Base-by-base conservation (phyloP, 2,329 filamentous ascomycete genomes). In the Fusarium neocosmosporiellum region DNA sequence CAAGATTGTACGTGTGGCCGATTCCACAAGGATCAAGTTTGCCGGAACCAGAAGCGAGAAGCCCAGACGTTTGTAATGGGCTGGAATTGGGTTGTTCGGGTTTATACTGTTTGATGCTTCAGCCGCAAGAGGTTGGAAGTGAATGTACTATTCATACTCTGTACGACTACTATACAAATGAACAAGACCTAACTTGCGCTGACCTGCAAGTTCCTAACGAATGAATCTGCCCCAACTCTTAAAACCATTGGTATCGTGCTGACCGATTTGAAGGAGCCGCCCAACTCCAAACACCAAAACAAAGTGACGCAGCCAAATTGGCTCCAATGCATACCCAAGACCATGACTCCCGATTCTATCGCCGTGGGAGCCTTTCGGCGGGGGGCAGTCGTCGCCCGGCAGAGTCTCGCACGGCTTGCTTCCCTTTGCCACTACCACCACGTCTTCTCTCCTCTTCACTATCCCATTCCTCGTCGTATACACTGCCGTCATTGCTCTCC, bases 21-120 rank as follows among this genome's bases (percentile, higher is more conserved):
- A 99, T 84, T 88, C 90, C 43, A 98, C 96, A 63, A 93, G 93
- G 78, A 83, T 98, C 83, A 99, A 99, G 87, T 98, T 98, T 87
- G 96, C 95, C 84, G 97, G 96, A 80, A 94, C 93, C 41, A 93
- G 95, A 83, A 96, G 94, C 86, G 89, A 89, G 82, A 94, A 92
- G 81, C 92, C 91, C 41, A 95, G 95, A 84, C 92, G 96, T 85
- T 84, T 98, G 85, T 85, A 82, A 59, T 57, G 72, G 11, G 22
- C 41, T 63, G 34, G 43, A 34, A 43, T 54, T 34, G 64, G 59
- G 63, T 39, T 60, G 60, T 68, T 57, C 59, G 57, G 31, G 50
- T 69, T 65, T 64, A n/a, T 64, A 61, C 57, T 59, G 62, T 29
- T 48, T 62, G 58, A 53, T 65, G 60, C 72, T 67, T 72, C 69